These are phyloP conservation scores for Pneumocystis murina DNA, from an alignment of 1,139 yeast genomes.

Conservation along the genomic window DNA sequence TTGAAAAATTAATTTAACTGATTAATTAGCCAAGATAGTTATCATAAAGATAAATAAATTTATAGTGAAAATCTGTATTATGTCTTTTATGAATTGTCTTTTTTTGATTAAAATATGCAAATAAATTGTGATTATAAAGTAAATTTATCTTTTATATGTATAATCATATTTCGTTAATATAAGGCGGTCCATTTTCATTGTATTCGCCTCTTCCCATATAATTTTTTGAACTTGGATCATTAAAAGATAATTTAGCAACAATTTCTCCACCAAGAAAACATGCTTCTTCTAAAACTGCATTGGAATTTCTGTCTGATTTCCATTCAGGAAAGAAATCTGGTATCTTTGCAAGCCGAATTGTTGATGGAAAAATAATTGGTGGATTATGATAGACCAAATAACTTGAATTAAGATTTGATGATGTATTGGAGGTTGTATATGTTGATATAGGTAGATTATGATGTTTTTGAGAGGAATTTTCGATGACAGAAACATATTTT, in stretches of 20 bases:
- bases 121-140: not conserved
- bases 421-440: slow-evolving; percentile 14
- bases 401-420: slow-evolving; percentile 8
- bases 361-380: slow-evolving; percentile 41
- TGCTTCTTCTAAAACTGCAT: slow-evolving; percentile 10
- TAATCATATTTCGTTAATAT: not conserved
- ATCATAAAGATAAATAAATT: not conserved
- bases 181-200: not conserved
- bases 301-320: slow-evolving; percentile 35
- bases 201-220: slow-evolving; percentile 1
- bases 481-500: slow-evolving; percentile 1
- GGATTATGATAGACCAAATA: slow-evolving; percentile 31
- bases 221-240: slow-evolving; percentile 1
- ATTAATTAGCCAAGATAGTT: not conserved
- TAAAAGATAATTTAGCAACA: not conserved
- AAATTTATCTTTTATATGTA: not conserved
- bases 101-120: not conserved
- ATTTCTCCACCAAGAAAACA: slow-evolving; percentile 8
- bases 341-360: slow-evolving; percentile 50
- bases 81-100: not conserved
- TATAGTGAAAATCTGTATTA: not conserved
- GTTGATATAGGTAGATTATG: slow-evolving; percentile 12
- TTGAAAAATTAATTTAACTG: not conserved
- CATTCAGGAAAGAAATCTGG: slow-evolving; percentile 94
- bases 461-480: slow-evolving; percentile 14